Base-by-base conservation (phyloP, 177 flowering plant genomes). In the Vitis hybrid region DNA sequence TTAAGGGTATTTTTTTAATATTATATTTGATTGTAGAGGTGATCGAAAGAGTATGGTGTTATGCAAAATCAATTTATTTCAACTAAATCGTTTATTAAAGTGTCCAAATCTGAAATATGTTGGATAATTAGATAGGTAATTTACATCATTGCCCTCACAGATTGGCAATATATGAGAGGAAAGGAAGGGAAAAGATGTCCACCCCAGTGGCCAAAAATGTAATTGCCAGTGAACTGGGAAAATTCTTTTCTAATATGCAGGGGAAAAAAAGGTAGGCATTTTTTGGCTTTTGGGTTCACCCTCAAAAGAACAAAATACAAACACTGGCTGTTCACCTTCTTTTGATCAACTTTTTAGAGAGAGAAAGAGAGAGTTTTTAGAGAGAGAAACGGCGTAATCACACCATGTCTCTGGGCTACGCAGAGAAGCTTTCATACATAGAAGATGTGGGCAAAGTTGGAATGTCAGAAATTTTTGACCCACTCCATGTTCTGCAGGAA, bases 391-490 rank as follows among this genome's bases (percentile, higher is more conserved):
- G 3, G 56, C 54, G 56, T 51, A 34, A 34, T 5, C 45, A 34
- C 66, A 64, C 66, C 78, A 94, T 94, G 99, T 94, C 99, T 82
- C 78, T 94, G 79, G 99, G 97, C 9, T 94, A 94, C 67, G 99
- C 99, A 15, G 94, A 94, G 82, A 94, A 92, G 87, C 96, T 94
- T 39, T 90, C 99, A 6, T 87, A 68, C 85, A 92, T 86, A 14
- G 99, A 94, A 77, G 99, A 94, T 82, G 95, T 92, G 74, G 99
- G 99, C 50, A 75, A 83, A 2, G 99, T 94, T 74, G 99, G 99
- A 72, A 94, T 92, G 99, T 50, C 91, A 39, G 99, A 94, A 70
- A 63, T 83, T 73, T 92, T 90, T 73, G 99, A 94, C 80, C 68
- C 91, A 71, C 78, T 95, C 58, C 75, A 74, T 45, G 69, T 87